phyloP scores from a whole-genome alignment of 2,329 filamentous ascomycete genomes.

The Penicillium thymicola region DNA sequence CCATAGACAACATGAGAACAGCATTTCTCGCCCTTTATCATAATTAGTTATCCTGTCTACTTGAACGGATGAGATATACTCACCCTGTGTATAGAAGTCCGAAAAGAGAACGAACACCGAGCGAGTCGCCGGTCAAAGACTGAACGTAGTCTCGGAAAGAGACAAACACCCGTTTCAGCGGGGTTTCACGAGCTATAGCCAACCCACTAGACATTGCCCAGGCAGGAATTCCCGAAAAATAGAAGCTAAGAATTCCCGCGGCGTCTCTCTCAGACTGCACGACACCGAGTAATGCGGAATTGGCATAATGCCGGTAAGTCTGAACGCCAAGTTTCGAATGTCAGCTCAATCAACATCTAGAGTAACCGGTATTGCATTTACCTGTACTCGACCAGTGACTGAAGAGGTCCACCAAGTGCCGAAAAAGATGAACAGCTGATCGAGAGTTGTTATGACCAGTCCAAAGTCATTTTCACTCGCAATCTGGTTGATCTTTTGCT shows the following conservation, averaged over 20 bases:
- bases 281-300: slow-evolving; percentile 36
- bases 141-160: slow-evolving; percentile 28
- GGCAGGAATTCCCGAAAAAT: slow-evolving; percentile 42
- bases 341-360: slow-evolving; percentile 1
- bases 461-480: slow-evolving; percentile 45
- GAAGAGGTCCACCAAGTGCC: slow-evolving; percentile 43
- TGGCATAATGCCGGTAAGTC: slow-evolving; percentile 40
- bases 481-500: slow-evolving; percentile 38
- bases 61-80: slow-evolving; percentile 9
- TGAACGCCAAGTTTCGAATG: slow-evolving; percentile 13
- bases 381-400: slow-evolving; percentile 38
- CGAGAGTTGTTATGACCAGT: slow-evolving; percentile 40
- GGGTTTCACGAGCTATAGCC: slow-evolving; percentile 39
- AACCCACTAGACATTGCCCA: slow-evolving; percentile 38
- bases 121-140: slow-evolving; percentile 24
- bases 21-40: slow-evolving; percentile 32
- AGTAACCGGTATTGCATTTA: slow-evolving; percentile 17
- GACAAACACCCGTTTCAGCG: slow-evolving; percentile 34
- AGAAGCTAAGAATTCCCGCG: slow-evolving; percentile 36
- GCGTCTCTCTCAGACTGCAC: slow-evolving; percentile 36
- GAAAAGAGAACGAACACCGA: slow-evolving; percentile 27
- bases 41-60: slow-evolving; percentile 14
- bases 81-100: slow-evolving; percentile 30
- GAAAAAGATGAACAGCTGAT: slow-evolving; percentile 42
- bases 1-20: slow-evolving; percentile 39